These are phyloP conservation scores for button mushroom (Agaricus bisporus) DNA, from an alignment of 768 basidiomycete species.

Conservation along the genomic window DNA sequence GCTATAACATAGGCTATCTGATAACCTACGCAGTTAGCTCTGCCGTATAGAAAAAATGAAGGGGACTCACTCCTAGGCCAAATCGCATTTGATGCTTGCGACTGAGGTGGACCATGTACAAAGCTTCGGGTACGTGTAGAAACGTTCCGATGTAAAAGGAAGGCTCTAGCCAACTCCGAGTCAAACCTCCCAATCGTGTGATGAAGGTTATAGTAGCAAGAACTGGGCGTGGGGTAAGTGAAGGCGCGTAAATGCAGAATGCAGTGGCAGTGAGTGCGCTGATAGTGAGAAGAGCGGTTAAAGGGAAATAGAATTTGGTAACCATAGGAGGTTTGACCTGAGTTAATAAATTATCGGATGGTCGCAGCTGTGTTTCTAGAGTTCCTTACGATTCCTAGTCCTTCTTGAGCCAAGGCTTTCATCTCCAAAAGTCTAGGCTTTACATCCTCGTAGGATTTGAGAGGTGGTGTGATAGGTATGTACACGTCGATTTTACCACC, in stretches of 20 bases:
- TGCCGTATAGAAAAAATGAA: not conserved
- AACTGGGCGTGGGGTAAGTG: constrained; percentile 10
- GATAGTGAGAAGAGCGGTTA: too few species aligned
- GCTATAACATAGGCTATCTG: constrained; percentile 48
- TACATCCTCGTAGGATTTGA: constrained; percentile 73
- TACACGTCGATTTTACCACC: constrained; percentile 41
- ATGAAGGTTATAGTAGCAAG: constrained; percentile 15
- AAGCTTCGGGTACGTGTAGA: constrained; percentile 39
- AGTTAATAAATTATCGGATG: not conserved
- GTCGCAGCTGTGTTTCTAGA: not conserved
- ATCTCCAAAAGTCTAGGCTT: constrained; percentile 74
- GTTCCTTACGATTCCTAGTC: constrained; percentile 64
- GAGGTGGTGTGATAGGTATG: constrained; percentile 64
- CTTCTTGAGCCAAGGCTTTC: constrained; percentile 77
- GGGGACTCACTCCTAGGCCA: constrained; percentile 26
- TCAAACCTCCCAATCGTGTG: constrained; percentile 23
- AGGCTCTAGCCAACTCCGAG: constrained; percentile 23
- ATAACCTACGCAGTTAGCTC: not conserved
- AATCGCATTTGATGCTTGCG: constrained; percentile 42
- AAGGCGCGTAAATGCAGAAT: too few species aligned
- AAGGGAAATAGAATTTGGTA: constrained; percentile 17
- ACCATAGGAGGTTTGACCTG: constrained; percentile 63
- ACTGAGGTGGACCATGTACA: constrained; percentile 45
- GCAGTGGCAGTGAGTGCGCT: too few species aligned
- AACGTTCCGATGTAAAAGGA: constrained; percentile 26